Base-by-base conservation (phyloP, 2,329 filamentous ascomycete genomes). In the Lachnellula cervina region DNA sequence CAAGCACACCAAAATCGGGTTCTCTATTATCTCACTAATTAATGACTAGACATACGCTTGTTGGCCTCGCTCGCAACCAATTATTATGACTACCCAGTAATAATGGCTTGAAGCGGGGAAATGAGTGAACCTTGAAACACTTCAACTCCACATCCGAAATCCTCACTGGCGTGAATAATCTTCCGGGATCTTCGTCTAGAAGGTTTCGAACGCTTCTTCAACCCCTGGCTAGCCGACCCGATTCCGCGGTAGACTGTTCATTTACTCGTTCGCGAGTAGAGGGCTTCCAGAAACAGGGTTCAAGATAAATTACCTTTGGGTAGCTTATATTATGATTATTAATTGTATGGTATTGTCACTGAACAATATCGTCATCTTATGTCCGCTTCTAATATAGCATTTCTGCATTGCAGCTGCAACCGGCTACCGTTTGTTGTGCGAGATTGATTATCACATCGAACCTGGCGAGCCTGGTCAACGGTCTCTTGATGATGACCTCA, bases 241-340 rank as follows among this genome's bases (percentile, higher is more conserved):
- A 57, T 58, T 57, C 62, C 60, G 60, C 58, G 58, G 60, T 58
- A 49, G 40, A 34, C 52, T 48, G 28, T 34, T 32, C 23, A 16
- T 16, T 38, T 34, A 38, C n/a, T 34, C n/a, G 37, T 32, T 14
- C 44, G 23, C 17, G 14, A 19, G 14, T 37, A 40, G 5, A 14
- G 14, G 5, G 37, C 37, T 40, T 28, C 25, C 6, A 28, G 25
- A 7, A 2, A 1, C 25, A 9, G 25, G 7, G 25, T 28, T 8
- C 7, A 28, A 2, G 8, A n/a, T n/a, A n/a, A n/a, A n/a, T n/a
- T 9, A 28, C 2, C 5, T 8, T 28, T 28, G 25, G 25, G 7
- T 28, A 8, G 25, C 25, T 28, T 28, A 28, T 7, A 9, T 6
- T 28, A 9, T 28, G 8, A 28, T 28, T 28, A 21, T n/a, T n/a